phyloP scores from a whole-genome alignment of 106 monocot species.

The Gastrodia elata region DNA sequence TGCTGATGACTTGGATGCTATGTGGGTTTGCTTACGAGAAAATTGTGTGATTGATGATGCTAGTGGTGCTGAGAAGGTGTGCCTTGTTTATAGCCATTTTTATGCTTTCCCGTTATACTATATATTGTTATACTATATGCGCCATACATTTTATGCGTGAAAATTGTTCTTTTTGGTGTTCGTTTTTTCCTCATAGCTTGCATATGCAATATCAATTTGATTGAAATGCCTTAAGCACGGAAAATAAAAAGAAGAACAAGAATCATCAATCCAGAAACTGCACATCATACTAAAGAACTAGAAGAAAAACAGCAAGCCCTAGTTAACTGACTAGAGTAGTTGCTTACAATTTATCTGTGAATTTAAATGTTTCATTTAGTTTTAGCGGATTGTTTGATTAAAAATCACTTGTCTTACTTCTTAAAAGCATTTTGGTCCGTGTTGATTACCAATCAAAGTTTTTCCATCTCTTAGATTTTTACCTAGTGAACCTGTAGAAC shows the following conservation, averaged over 20 bases:
- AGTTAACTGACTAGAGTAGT: background rate
- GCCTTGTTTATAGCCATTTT: background rate
- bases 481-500: background rate
- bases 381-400: background rate
- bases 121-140: background rate
- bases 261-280: background rate
- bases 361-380: background rate
- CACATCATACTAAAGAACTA: background rate
- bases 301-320: background rate
- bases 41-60: constrained; percentile 99
- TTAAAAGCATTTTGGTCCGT: background rate
- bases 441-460: background rate
- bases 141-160: too few species aligned
- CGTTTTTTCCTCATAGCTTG: background rate
- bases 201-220: background rate
- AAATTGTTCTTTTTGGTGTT: background rate
- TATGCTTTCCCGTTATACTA: background rate
- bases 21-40: constrained; percentile 99
- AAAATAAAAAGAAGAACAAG: background rate
- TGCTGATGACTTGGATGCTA: constrained; percentile 98
- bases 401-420: background rate
- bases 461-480: background rate
- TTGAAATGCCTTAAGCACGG: background rate
- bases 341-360: background rate
- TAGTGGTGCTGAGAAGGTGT: constrained; percentile 95